phyloP scores from a whole-genome alignment of 805 yeast species.

The Torulaspora delbrueckii region DNA sequence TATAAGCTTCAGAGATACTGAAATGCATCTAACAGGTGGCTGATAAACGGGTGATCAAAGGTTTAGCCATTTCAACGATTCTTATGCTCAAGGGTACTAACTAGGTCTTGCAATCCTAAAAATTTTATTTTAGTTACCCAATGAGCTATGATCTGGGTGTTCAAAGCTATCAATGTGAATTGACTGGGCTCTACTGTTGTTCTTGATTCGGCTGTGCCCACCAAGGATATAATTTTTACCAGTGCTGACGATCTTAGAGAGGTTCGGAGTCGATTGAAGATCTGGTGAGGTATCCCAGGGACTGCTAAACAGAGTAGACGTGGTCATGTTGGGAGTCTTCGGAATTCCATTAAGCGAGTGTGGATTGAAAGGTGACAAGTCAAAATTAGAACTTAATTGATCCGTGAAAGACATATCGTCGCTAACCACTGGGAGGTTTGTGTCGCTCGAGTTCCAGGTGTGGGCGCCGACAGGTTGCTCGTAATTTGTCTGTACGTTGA shows the following conservation, averaged over 20 bases:
- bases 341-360: conserved; percentile 9
- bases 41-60: too few relatives aligned
- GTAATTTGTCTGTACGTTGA: background rate
- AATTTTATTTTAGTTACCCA: too few relatives aligned
- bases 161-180: conserved; percentile 34
- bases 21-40: too few relatives aligned
- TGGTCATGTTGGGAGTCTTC: conserved; percentile 16
- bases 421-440: background rate
- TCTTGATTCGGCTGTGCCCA: conserved; percentile 30
- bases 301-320: conserved; percentile 8
- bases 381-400: background rate
- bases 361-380: background rate
- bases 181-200: conserved; percentile 34
- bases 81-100: too few relatives aligned
- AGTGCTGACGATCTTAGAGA: conserved; percentile 27
- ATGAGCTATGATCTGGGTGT: background rate
- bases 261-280: conserved; percentile 10
- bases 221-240: conserved; percentile 35
- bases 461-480: background rate
- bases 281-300: conserved; percentile 23
- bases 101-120: too few relatives aligned
- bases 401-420: background rate
- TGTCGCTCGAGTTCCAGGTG: background rate
- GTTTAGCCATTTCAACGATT: too few relatives aligned
- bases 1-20: background rate